A percentile compares a stretch with the other conserved stretches of the same genome.
phyloP scores from a whole-genome alignment of 139 green algal genomes.

The Auxenochlorella protothecoides region DNA sequence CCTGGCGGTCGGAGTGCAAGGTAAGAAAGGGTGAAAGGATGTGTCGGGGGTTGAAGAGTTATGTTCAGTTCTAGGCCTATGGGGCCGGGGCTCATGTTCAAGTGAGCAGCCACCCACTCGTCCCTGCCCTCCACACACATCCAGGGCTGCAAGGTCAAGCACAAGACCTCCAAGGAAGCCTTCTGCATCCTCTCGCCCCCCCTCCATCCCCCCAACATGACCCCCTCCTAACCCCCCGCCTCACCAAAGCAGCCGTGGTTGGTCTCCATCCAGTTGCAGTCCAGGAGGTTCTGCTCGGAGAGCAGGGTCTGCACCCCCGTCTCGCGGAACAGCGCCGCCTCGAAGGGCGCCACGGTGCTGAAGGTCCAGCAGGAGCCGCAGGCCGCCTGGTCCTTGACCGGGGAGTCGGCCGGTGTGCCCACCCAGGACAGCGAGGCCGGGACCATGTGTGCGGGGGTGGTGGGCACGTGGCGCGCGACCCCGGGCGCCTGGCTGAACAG shows the following conservation, averaged over 20 bases:
- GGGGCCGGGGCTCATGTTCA: too few relatives aligned
- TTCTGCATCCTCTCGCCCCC: too few relatives aligned
- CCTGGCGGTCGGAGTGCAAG: neutral
- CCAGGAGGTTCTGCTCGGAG: slow-evolving; percentile 46
- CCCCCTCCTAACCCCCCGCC: neutral
- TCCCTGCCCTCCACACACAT: too few relatives aligned
- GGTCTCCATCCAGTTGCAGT: slow-evolving; percentile 39
- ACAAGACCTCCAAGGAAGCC: too few relatives aligned
- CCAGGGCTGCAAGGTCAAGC: too few relatives aligned
- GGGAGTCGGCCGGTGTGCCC: slow-evolving; percentile 30
- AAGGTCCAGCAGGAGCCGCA: slow-evolving; percentile 52
- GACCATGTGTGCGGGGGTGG: slow-evolving; percentile 13
- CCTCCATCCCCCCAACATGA: too few relatives aligned
- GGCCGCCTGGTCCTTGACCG: slow-evolving; percentile 50
- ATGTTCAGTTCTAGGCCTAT: too few relatives aligned
- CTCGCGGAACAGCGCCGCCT: slow-evolving; percentile 30
- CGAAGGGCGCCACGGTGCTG: slow-evolving; percentile 27
- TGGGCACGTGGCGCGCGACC: neutral
- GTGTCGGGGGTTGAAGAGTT: too few relatives aligned
- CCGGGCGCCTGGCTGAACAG: neutral
- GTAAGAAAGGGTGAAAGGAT: neutral
- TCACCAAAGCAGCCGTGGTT: slow-evolving; percentile 36
- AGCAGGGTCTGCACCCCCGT: slow-evolving; percentile 37
- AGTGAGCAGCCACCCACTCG: too few relatives aligned
- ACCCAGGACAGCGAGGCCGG: slow-evolving; percentile 31